Evolutionary conservation across 1,284 basidiomycete species (phyloP), one percentile per base, ranked within the genome.

Genomic region (Schizopora paradoxa): DNA sequence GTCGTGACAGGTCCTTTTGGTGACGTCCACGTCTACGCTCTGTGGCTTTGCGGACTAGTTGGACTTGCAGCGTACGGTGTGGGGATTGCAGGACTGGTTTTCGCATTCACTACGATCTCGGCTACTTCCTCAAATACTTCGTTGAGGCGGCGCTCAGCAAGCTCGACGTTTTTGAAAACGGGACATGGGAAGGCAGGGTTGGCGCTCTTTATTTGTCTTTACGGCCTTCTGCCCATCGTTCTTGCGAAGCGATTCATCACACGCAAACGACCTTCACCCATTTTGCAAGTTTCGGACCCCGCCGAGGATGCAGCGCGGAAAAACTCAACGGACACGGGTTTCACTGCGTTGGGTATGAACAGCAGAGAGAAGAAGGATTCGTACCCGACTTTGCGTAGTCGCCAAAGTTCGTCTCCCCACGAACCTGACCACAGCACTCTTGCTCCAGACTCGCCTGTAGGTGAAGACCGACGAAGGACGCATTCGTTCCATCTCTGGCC

Each of bases 141-240:
- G 18, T 13, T 67, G 14, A 47, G 54, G 41, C 70, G 64, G 54
- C 63, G 68, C 28, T 57, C 63, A 37, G 50, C 55, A 0, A 49
- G 54, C 11, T 58, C 68, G 13, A 54, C 56, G 31, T 59, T 72
- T 53, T 64, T 88, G 31, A 67, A 65, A 50, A 87, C 85, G 2
- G 58, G 60, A 7, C 86, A 88, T 56, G 76, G 79, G 19, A 68
- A 70, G 56, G 77, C 72, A 1, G 82, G 81, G 31, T 62, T 87
- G 36, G 73, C 70, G 14, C 69, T 88, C 13, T 83, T 82, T 56
- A 52, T 74, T 28, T 69, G 67, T 26, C 62, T 86, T 18, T 87
- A 86, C 58, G 67, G 62, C 33, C 23, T 79, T 33, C 51, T 77
- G 14, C 82, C 82, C 21, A 35, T 70, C 13, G 58, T 78, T 25